phyloP scores from a whole-genome alignment of 108 stramenopile species.

The Stephanodiscus minutulus region DNA sequence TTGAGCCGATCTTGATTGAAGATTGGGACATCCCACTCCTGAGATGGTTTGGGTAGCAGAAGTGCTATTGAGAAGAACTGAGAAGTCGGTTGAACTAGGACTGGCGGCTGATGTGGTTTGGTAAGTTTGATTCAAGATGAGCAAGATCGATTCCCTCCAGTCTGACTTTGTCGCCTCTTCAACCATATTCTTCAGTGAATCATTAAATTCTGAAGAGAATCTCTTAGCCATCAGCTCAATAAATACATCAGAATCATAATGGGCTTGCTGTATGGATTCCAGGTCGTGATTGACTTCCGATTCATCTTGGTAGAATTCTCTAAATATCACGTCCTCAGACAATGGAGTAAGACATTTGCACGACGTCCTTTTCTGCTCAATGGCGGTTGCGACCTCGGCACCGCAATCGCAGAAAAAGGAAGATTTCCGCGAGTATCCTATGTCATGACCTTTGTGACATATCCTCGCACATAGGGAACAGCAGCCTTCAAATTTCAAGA shows the following conservation, averaged over 20 bases:
- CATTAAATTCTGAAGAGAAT: conserved; percentile 26
- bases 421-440: conserved; percentile 74
- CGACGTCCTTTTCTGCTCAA: conserved; percentile 45
- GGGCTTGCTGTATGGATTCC: neutral
- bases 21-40: conserved; percentile 8
- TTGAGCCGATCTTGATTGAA: conserved; percentile 34
- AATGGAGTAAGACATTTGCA: conserved; percentile 74
- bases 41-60: neutral
- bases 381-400: conserved; percentile 56
- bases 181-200: conserved; percentile 26
- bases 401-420: conserved; percentile 93
- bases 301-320: conserved; percentile 34
- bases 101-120: neutral
- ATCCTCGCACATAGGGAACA: conserved; percentile 78
- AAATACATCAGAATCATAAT: conserved; percentile 4
- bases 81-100: neutral
- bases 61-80: conserved; percentile 1
- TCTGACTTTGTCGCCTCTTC: conserved; percentile 33
- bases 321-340: conserved; percentile 28
- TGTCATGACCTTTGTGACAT: conserved; percentile 87
- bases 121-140: conserved; percentile 25
- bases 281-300: neutral
- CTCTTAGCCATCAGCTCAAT: conserved; percentile 17
- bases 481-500: too few species aligned
- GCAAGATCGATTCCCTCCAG: conserved; percentile 39